Evolutionary conservation across 1,284 basidiomycete species (phyloP).

Genomic region (Pseudozyma sp.): DNA sequence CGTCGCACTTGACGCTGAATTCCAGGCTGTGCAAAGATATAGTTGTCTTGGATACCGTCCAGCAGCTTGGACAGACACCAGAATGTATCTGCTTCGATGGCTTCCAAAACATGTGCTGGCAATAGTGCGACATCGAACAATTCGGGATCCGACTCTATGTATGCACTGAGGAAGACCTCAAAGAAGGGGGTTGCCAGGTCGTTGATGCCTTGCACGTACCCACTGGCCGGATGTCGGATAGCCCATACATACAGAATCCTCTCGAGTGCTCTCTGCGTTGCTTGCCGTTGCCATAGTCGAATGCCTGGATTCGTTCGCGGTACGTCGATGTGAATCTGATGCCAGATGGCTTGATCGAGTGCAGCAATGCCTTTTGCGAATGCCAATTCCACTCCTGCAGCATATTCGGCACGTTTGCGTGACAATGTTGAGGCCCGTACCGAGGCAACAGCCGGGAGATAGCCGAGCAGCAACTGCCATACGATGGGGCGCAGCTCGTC

Average conservation of each 20-base stretch:
- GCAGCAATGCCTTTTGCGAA: conserved; percentile 77
- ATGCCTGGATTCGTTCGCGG: conserved; percentile 68
- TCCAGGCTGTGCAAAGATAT: conserved; percentile 67
- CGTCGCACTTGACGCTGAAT: conserved; percentile 65
- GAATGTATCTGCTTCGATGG: conserved; percentile 68
- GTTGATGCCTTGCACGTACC: conserved; percentile 69
- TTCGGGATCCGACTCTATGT: conserved; percentile 64
- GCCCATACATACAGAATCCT: conserved; percentile 69
- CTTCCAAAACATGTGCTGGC: conserved; percentile 57
- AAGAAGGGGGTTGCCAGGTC: conserved; percentile 69
- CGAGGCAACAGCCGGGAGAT: conserved; percentile 86
- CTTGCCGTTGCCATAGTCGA: conserved; percentile 65
- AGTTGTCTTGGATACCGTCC: conserved; percentile 69
- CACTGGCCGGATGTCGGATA: conserved; percentile 67
- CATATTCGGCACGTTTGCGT: conserved; percentile 92
- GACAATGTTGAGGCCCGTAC: conserved; percentile 81
- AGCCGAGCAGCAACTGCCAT: conserved; percentile 90
- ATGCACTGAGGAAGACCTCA: conserved; percentile 65
- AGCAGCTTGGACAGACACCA: conserved; percentile 67
- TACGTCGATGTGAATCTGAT: conserved; percentile 68
- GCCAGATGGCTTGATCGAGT: conserved; percentile 66
- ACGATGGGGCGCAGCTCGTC: conserved; percentile 86
- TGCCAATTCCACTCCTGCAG: conserved; percentile 87
- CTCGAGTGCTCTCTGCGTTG: conserved; percentile 66
- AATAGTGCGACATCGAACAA: conserved; percentile 61